Evolutionary conservation across 2,329 filamentous ascomycete genomes (phyloP).

Genomic region (Epichloe typhina): DNA sequence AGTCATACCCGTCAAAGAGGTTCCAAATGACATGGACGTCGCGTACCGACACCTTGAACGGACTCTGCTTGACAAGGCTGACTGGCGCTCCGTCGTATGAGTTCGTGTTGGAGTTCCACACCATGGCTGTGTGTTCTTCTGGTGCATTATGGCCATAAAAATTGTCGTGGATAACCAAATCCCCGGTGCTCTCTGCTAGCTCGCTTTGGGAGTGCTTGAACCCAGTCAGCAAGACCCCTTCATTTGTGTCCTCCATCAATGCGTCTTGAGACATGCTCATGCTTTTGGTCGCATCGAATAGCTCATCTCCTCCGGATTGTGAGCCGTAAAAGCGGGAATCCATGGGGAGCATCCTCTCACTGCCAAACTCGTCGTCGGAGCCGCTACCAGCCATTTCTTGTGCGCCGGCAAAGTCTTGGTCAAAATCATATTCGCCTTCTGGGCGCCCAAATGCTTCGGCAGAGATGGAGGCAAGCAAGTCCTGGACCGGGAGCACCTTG

Average conservation of each 20-base stretch:
- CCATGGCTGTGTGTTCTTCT: slow-evolving; percentile 51
- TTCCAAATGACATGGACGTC: slow-evolving; percentile 97
- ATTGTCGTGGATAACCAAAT: slow-evolving; percentile 63
- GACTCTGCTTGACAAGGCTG: slow-evolving; percentile 48
- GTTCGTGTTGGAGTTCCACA: slow-evolving; percentile 70
- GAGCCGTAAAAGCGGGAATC: slow-evolving; percentile 37
- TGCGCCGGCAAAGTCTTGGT: slow-evolving; percentile 47
- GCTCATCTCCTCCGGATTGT: slow-evolving; percentile 28
- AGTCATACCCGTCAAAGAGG: slow-evolving; percentile 94
- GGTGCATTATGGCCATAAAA: slow-evolving; percentile 56
- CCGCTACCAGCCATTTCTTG: slow-evolving; percentile 31
- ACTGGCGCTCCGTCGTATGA: slow-evolving; percentile 56
- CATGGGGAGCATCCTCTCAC: slow-evolving; percentile 23
- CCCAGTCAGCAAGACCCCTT: slow-evolving; percentile 23
- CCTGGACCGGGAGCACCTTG: slow-evolving; percentile 69
- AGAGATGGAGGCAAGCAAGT: slow-evolving; percentile 82
- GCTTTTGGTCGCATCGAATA: slow-evolving; percentile 33
- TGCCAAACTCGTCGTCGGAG: slow-evolving; percentile 18
- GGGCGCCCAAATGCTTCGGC: slow-evolving; percentile 64
- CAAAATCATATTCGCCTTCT: slow-evolving; percentile 48
- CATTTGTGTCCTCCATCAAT: slow-evolving; percentile 22
- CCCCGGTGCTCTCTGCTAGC: slow-evolving; percentile 39
- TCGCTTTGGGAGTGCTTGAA: slow-evolving; percentile 16
- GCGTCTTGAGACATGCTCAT: slow-evolving; percentile 17
- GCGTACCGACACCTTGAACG: slow-evolving; percentile 64